Evolutionary conservation across 1,139 yeast species (phyloP), one percentile per base, ranked within the genome.

Genomic region (Hyphopichia khmerensis): DNA sequence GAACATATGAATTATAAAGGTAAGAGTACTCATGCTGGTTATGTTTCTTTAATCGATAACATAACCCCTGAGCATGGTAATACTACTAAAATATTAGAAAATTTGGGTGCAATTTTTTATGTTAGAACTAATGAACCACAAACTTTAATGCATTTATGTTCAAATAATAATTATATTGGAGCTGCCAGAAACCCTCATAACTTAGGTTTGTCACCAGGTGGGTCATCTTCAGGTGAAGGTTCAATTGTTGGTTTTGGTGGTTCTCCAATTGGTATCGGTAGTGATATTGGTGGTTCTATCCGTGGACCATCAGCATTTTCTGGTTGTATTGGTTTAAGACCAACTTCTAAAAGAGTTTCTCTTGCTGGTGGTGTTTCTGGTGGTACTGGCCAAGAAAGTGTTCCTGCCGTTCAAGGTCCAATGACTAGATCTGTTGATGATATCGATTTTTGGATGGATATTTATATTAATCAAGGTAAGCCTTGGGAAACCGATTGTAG

Each of bases 191-290:
- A 69, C 48, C 79, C 79, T 9, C 62, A 49, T 56, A 72, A 73
- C 51, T 53, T 69, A 53, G 51, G 59, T 8, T 67, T 73, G 47
- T 60, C 75, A 4, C 57, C 76, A 3, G 79, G 79, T 47, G 95
- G 95, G 10, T 82, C 89, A 0, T 82, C 89, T 1, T 82, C 87
- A 29, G 95, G 95, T 51, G 93, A 85, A 60, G 90, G 91, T 50
- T 78, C 90, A 0, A 60, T 82, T 50, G 79, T 82, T 36, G 80
- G 77, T 1, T 77, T 82, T 62, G 84, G 81, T 38, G 89, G 84
- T 10, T 79, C 87, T 26, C 71, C 79, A 2, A 48, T 84, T 35
- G 91, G 91, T 36, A 72, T 85, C 44, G 93, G 93, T 16, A 77
- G 87, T 34, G 95, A 86, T 61, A 84, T 86, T 51, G 95, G 93